Percentiles rank a stretch among this genome's conserved stretches.
These are phyloP conservation scores for Penicillium sclerotigenum DNA, from an alignment of 2,329 filamentous ascomycete genomes.

Conservation along the genomic window DNA sequence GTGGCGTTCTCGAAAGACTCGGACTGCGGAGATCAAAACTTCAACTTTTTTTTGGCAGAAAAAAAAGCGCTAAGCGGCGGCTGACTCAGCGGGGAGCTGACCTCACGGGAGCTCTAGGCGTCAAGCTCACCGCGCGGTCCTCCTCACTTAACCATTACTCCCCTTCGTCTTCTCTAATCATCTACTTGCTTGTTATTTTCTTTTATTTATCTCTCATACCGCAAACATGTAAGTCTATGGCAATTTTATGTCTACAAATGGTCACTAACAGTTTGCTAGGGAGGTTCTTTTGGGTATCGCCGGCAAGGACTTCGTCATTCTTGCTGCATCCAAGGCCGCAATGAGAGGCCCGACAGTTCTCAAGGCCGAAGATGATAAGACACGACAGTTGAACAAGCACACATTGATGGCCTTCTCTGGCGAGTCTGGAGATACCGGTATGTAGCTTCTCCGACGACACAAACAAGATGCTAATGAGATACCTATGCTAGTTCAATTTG, in stretches of 20 bases:
- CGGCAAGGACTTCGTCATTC: slow-evolving; percentile 98
- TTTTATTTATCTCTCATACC: slow-evolving; percentile 14
- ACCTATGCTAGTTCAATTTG: slow-evolving; percentile 75
- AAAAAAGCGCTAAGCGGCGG: slow-evolving; percentile 32
- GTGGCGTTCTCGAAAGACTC: slow-evolving; percentile 10
- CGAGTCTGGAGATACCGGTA: slow-evolving; percentile 93
- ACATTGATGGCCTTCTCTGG: slow-evolving; percentile 93
- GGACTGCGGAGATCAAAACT: slow-evolving; percentile 18
- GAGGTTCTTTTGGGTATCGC: slow-evolving; percentile 98
- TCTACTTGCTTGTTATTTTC: slow-evolving; percentile 17
- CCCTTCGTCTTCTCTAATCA: slow-evolving; percentile 21
- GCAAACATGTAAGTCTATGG: slow-evolving; percentile 29
- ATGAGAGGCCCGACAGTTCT: slow-evolving; percentile 97
- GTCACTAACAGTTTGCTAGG: slow-evolving; percentile 53
- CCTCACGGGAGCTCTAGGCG: slow-evolving; percentile 37
- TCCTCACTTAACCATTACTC: slow-evolving; percentile 24
- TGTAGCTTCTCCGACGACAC: slow-evolving; percentile 21
- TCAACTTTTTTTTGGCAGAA: slow-evolving; percentile 39
- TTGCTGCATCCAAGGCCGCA: slow-evolving; percentile 94
- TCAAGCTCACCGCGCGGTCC: slow-evolving; percentile 42
- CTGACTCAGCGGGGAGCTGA: slow-evolving; percentile 38
- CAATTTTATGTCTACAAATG: not conserved
- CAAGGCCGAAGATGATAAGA: slow-evolving; percentile 96
- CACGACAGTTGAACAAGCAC: slow-evolving; percentile 84
- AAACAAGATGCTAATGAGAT: slow-evolving; percentile 15